These are phyloP conservation scores for Macadamia tetraphylla DNA, from an alignment of 164 flowering plant species.

Conservation along the genomic window DNA sequence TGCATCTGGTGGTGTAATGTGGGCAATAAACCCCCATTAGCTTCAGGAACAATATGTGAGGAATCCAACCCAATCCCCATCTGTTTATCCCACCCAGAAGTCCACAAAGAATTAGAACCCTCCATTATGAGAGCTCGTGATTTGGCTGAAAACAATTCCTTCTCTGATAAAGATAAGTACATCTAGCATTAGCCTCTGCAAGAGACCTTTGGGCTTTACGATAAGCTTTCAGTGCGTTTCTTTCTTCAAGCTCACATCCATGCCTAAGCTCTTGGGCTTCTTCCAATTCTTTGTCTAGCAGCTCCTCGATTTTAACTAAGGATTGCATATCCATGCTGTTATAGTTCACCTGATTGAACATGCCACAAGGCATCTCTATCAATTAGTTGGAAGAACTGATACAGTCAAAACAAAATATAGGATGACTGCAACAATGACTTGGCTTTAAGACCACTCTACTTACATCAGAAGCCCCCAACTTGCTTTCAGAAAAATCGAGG, in stretches of 20 bases:
- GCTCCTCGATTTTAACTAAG: conserved; percentile 54
- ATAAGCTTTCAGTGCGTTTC: conserved; percentile 72
- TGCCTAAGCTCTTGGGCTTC: conserved; percentile 75
- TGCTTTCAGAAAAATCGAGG: conserved; percentile 7
- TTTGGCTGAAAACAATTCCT: conserved; percentile 55
- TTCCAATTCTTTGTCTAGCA: conserved; percentile 69
- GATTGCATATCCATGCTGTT: conserved; percentile 30
- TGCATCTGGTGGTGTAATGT: conserved; percentile 21
- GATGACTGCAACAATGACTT: neutral
- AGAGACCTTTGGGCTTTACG: conserved; percentile 77
- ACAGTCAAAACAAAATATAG: conserved; percentile 1
- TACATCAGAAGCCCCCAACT: conserved; percentile 10
- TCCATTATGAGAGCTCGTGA: conserved; percentile 46
- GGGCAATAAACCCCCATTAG: conserved; percentile 24
- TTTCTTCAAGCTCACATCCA: conserved; percentile 79
- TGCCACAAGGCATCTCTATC: conserved; percentile 32
- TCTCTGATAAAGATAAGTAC: conserved; percentile 52
- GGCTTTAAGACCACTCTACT: conserved; percentile 1
- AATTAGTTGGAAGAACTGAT: conserved; percentile 2
- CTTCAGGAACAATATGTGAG: conserved; percentile 19
- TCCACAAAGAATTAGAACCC: conserved; percentile 39
- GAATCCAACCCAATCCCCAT: conserved; percentile 23
- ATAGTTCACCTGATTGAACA: conserved; percentile 18
- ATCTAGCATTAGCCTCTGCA: conserved; percentile 68
- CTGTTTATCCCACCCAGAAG: conserved; percentile 29